phyloP scores from a whole-genome alignment of 495 filamentous ascomycete species.

The Cercophora sp. region DNA sequence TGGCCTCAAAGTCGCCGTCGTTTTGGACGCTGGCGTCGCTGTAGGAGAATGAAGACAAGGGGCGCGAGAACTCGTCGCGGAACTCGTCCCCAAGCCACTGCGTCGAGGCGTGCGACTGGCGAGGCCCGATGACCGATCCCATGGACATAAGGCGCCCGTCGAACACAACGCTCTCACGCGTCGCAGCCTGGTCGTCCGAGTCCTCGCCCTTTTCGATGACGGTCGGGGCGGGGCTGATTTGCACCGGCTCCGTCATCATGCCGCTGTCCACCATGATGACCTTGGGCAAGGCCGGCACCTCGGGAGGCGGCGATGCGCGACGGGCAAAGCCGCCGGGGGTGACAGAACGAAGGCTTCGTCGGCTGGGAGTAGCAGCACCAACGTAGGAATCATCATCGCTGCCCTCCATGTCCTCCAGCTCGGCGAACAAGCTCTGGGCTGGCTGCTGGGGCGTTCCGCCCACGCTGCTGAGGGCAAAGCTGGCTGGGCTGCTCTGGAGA shows the following conservation, averaged over 20 bases:
- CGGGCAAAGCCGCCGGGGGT: conserved; percentile 34
- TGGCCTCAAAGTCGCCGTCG: conserved; percentile 41
- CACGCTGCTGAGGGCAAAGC: conserved; percentile 48
- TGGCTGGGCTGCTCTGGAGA: conserved; percentile 50
- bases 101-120: conserved; percentile 19
- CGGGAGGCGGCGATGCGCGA: conserved; percentile 47
- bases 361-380: conserved; percentile 38
- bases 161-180: conserved; percentile 19
- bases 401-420: conserved; percentile 71
- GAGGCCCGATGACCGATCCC: conserved; percentile 31
- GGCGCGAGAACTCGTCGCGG: conserved; percentile 21
- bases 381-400: conserved; percentile 57
- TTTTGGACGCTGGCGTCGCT: conserved; percentile 39
- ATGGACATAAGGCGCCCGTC: conserved; percentile 34
- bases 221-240: conserved; percentile 6
- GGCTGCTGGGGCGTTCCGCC: conserved; percentile 49
- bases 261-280: conserved; percentile 71
- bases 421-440: conserved; percentile 83
- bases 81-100: conserved; percentile 30
- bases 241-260: conserved; percentile 81
- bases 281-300: conserved; percentile 50
- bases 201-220: background rate
- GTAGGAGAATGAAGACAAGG: conserved; percentile 29
- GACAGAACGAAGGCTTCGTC: conserved; percentile 42
- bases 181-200: background rate